Conservation (phyloP, 495 filamentous ascomycete species). For the Gamarada debralockiae region DNA sequence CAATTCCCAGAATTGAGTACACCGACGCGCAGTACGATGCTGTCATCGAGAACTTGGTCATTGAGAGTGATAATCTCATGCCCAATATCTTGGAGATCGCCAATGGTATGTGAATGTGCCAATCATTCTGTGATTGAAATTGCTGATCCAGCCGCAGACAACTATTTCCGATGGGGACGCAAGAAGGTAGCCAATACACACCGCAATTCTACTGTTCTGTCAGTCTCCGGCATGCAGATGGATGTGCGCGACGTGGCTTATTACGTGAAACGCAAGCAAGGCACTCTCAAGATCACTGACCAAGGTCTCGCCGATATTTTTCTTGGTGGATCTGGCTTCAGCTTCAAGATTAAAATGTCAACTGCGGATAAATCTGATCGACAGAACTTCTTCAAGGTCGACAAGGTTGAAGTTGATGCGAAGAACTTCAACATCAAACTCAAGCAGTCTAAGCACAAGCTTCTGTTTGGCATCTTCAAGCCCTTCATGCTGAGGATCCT, state of each 20-base stretch:
- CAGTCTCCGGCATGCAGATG: constrained; percentile 86
- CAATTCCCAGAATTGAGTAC: constrained; percentile 91
- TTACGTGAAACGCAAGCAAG: constrained; percentile 93
- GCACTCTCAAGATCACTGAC: constrained; percentile 88
- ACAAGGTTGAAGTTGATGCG: constrained; percentile 77
- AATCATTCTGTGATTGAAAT: background rate
- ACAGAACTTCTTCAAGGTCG: constrained; percentile 88
- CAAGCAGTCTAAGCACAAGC: constrained; percentile 90
- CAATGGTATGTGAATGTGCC: constrained; percentile 13
- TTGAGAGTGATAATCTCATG: constrained; percentile 96
- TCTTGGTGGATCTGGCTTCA: constrained; percentile 82
- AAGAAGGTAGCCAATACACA: constrained; percentile 77
- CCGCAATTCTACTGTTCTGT: constrained; percentile 78
- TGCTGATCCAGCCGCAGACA: constrained; percentile 54
- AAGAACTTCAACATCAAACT: constrained; percentile 87
- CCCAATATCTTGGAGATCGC: constrained; percentile 90
- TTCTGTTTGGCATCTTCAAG: constrained; percentile 84
- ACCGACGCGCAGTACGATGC: constrained; percentile 81
- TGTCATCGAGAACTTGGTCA: constrained; percentile 87
- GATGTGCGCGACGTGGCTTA: constrained; percentile 87
- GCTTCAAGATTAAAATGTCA: constrained; percentile 87
- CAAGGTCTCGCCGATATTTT: constrained; percentile 87
- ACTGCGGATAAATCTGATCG: constrained; percentile 73
- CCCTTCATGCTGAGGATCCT: constrained; percentile 81
- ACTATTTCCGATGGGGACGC: constrained; percentile 93